These are phyloP conservation scores for Coniosporium tulheliwenetii DNA, from an alignment of 2,329 filamentous ascomycete genomes.

Conservation along the genomic window DNA sequence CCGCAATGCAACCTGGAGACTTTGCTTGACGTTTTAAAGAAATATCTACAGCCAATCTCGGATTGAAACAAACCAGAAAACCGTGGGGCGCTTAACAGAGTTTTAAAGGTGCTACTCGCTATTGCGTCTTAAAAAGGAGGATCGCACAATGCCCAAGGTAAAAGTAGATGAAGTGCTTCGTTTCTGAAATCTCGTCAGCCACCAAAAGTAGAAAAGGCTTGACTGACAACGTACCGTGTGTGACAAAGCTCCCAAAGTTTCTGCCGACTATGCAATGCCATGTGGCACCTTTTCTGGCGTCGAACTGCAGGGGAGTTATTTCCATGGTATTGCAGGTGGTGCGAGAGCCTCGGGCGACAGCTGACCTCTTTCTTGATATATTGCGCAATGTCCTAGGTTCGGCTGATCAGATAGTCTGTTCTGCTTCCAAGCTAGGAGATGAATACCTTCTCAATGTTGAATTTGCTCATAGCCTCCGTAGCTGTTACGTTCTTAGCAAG, in stretches of 20 bases:
- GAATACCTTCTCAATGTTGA: slow-evolving; percentile 53
- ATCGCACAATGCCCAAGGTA: slow-evolving; percentile 98
- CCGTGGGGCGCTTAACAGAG: too few relatives aligned
- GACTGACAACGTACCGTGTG: slow-evolving; percentile 54
- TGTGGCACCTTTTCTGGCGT: slow-evolving; percentile 90
- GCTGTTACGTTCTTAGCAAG: slow-evolving; percentile 26
- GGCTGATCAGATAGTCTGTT: slow-evolving; percentile 1
- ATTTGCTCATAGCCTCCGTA: slow-evolving; percentile 56
- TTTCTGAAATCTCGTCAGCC: slow-evolving; percentile 46
- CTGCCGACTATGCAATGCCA: slow-evolving; percentile 99
- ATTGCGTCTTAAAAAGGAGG: slow-evolving; percentile 98
- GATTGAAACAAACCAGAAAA: too few relatives aligned
- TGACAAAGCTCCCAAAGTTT: slow-evolving; percentile 98
- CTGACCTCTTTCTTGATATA: slow-evolving; percentile 82
- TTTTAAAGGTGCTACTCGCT: slow-evolving; percentile 12
- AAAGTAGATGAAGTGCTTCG: slow-evolving; percentile 99
- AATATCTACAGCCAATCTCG: too few relatives aligned
- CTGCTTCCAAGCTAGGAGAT: slow-evolving; percentile 1
- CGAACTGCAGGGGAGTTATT: slow-evolving; percentile 51
- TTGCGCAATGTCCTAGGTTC: slow-evolving; percentile 71
- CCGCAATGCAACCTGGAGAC: too few relatives aligned
- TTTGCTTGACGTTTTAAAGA: too few relatives aligned
- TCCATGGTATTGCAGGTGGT: slow-evolving; percentile 1
- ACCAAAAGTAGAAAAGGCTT: not conserved
- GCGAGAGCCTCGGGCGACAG: not conserved